These are phyloP conservation scores for Metrosideros polymorpha DNA, from an alignment of 441 rosid species.

Conservation along the genomic window DNA sequence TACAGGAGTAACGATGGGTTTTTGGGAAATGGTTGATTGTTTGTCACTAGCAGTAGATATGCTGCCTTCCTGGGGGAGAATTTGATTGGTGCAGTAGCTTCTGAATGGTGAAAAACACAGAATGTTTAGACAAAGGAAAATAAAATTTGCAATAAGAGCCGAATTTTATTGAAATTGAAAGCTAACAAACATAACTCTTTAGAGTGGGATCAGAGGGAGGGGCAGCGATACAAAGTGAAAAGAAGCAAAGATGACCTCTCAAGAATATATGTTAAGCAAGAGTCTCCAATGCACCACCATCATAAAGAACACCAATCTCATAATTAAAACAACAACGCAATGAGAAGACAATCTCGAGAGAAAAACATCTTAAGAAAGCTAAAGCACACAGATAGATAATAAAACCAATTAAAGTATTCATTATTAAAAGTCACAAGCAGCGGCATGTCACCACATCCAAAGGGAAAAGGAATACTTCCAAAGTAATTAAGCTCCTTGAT, in stretches of 20 bases:
- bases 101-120: background rate
- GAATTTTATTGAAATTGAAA: background rate
- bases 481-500: background rate
- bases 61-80: background rate
- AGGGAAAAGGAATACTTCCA: background rate
- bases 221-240: background rate
- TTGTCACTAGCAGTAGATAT: background rate
- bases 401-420: background rate
- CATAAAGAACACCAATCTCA: background rate
- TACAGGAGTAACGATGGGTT: background rate
- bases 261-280: background rate
- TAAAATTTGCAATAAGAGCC: background rate
- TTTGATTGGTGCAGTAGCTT: background rate
- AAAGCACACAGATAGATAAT: background rate
- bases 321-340: background rate
- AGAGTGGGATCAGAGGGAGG: background rate
- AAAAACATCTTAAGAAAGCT: background rate
- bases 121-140: background rate
- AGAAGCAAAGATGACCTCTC: background rate
- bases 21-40: background rate
- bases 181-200: background rate
- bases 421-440: background rate
- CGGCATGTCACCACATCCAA: background rate
- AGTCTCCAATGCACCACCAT: background rate
- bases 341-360: background rate